Conservation (phyloP, 257 asterid species). For the Agastache rugosa region DNA sequence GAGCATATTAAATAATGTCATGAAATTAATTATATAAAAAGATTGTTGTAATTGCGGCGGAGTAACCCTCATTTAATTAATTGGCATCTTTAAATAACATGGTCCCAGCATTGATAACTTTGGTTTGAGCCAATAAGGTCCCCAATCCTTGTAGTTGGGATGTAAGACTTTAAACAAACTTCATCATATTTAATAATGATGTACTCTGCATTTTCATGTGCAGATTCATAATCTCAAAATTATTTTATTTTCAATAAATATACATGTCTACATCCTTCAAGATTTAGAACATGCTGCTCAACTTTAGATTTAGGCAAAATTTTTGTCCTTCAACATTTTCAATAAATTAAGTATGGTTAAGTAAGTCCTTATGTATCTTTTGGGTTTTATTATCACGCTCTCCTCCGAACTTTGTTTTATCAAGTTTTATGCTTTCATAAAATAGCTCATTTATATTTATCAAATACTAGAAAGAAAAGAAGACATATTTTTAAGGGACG, state of each 20-base stretch:
- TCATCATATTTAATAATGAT: slow-evolving; percentile 15
- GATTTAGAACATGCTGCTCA: not conserved
- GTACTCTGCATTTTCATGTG: slow-evolving; percentile 22
- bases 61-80: slow-evolving; percentile 27
- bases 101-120: slow-evolving; percentile 39
- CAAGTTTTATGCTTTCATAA: no score
- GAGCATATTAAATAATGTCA: slow-evolving; percentile 22
- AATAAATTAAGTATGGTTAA: no score
- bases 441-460: no score
- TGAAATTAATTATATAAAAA: not conserved
- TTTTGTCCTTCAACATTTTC: no score
- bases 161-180: slow-evolving; percentile 20
- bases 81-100: slow-evolving; percentile 31
- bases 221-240: not conserved
- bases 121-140: slow-evolving; percentile 36
- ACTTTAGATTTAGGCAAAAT: no score
- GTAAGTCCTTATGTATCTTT: no score
- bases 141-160: slow-evolving; percentile 27
- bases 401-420: no score
- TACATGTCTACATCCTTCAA: not conserved
- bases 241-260: not conserved
- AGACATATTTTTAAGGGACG: no score
- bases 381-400: no score
- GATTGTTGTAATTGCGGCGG: slow-evolving; percentile 31
- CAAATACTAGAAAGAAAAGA: no score